Percentiles rank a stretch among this genome's conserved stretches.
These are phyloP conservation scores for Sisymbrium altissimum DNA, from an alignment of 345 rosid species.

Conservation along the genomic window DNA sequence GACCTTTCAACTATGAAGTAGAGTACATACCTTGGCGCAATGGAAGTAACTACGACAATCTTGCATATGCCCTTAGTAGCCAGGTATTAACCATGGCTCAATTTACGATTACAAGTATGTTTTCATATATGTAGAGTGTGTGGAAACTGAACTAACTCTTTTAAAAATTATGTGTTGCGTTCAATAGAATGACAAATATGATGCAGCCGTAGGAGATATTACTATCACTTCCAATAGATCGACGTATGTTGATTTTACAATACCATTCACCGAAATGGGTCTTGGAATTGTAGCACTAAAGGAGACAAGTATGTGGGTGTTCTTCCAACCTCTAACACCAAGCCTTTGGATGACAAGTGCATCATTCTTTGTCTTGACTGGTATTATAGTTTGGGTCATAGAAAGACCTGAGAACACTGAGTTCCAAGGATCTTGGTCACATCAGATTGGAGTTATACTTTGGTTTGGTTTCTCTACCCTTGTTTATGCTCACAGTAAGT, in stretches of 20 bases:
- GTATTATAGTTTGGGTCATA: slow-evolving; percentile 48
- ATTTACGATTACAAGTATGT: not conserved
- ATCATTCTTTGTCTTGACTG: slow-evolving; percentile 39
- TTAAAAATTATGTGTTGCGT: not conserved
- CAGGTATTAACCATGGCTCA: slow-evolving; percentile 18
- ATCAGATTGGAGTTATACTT: slow-evolving; percentile 38
- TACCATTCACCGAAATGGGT: slow-evolving; percentile 46
- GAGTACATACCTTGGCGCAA: slow-evolving; percentile 20
- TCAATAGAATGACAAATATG: slow-evolving; percentile 34
- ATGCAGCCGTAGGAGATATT: slow-evolving; percentile 46
- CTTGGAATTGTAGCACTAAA: slow-evolving; percentile 42
- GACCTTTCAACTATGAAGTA: slow-evolving; percentile 18
- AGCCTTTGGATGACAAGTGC: slow-evolving; percentile 49
- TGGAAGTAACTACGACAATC: slow-evolving; percentile 22
- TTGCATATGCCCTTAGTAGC: slow-evolving; percentile 11
- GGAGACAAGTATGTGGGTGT: slow-evolving; percentile 44
- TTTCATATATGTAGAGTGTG: not conserved
- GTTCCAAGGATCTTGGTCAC: slow-evolving; percentile 40
- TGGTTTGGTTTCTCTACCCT: slow-evolving; percentile 55
- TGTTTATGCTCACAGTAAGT: slow-evolving; percentile 50
- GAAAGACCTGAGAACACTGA: slow-evolving; percentile 40
- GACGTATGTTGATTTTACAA: slow-evolving; percentile 40
- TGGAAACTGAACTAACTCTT: not conserved
- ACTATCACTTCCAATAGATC: slow-evolving; percentile 41
- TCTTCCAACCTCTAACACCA: slow-evolving; percentile 45